Evolutionary conservation across 1,284 basidiomycete genomes (phyloP), one percentile per base, ranked within the genome.

Genomic region (Austroboletus novae-zelandiae): DNA sequence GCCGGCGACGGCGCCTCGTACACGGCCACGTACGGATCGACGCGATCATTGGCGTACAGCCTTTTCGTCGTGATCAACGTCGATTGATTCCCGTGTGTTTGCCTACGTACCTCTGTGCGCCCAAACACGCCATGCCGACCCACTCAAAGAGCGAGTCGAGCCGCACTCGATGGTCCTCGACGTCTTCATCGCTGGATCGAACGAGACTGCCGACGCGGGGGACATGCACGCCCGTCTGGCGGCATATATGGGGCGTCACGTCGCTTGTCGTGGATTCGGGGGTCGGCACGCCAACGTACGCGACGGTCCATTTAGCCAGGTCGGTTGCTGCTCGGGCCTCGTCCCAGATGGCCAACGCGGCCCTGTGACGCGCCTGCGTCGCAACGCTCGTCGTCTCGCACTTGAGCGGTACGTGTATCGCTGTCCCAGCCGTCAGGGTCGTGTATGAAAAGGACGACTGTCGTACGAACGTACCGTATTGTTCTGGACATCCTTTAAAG

Each of bases 111-210:
- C 77, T 66, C 48, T 74, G 73, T 1, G 77, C 70, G 14, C 69
- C 74, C 2, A 79, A 44, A 50, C 64, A 69, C 0, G 80, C 82
- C 77, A 89, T 76, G 3, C 84, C 86, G 14, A 81, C 72, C 86
- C 86, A 89, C 62, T 88, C 86, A 48, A 84, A 83, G 14, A 86
- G 64, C 2, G 61, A 65, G 4, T 65, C 61, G 36, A 79, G 67
- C 4, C 70, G 68, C 13, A 72, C 70, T 15, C 75, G 64, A 75
- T 79, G 80, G 46, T 82, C 80, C 43, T 78, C 76, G 6, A 42
- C 47, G 15, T 53, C 43, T 42, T 57, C 66, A 37, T 41, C 31
- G 61, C 67, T 29, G 51, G 69, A 48, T 20, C 40, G 40, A 61
- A 54, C 20, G 64, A 71, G 57, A 11, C 57, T 57, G 7, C 65